These are phyloP conservation scores for Citrus australasica DNA, from an alignment of 345 rosid species.

Conservation along the genomic window DNA sequence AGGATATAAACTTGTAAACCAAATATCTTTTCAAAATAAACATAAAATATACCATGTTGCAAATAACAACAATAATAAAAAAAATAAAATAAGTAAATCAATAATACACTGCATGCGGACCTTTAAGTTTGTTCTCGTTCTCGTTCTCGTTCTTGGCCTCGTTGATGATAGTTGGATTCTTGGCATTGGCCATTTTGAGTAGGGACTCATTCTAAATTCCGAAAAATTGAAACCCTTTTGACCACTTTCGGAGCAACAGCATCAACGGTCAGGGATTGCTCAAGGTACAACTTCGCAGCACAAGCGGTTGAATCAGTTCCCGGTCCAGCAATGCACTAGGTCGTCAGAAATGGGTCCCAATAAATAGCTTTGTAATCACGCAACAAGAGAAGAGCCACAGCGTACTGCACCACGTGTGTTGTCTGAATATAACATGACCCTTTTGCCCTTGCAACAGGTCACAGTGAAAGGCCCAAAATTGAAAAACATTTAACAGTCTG, in stretches of 20 bases:
- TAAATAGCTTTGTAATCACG: background rate
- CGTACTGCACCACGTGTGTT: slow-evolving; percentile 4
- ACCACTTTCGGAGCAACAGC: slow-evolving; percentile 8
- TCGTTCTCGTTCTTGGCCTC: background rate
- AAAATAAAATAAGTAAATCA: no score
- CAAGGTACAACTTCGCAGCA: background rate
- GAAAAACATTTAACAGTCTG: background rate
- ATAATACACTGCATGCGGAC: background rate
- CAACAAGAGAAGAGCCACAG: background rate
- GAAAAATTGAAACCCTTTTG: background rate
- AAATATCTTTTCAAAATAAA: background rate
- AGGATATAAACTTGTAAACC: background rate
- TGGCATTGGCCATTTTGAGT: background rate
- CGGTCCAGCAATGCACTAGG: background rate
- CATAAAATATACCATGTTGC: background rate
- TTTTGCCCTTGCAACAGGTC: background rate
- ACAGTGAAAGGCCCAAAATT: background rate
- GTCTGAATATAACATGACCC: background rate
- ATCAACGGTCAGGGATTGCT: slow-evolving; percentile 36
- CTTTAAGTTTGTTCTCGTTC: no score
- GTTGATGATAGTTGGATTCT: background rate
- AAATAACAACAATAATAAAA: no score
- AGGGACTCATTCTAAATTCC: background rate
- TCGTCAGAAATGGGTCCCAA: slow-evolving; percentile 7
- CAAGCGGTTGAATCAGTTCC: background rate